Percentiles rank a stretch among this genome's conserved stretches.
Evolutionary conservation across 345 rosid species (phyloP).

Genomic region (Lepidium africanum): DNA sequence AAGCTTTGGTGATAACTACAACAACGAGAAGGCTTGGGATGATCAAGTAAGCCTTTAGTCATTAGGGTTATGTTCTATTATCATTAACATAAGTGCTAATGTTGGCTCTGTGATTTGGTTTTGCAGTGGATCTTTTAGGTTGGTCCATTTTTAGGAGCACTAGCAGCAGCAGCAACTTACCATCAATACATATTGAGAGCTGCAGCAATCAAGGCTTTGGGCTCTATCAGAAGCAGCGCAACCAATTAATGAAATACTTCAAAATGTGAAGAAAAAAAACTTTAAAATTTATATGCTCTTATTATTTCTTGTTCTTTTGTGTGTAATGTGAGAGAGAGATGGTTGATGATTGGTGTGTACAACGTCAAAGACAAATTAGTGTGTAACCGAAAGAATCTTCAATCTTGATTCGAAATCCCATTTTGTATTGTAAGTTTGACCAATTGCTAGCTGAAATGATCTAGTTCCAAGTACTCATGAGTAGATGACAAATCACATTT

Average conservation of each 20-base stretch:
- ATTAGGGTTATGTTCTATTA: background rate
- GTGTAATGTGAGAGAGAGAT: slow-evolving; percentile 3
- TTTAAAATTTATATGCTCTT: background rate
- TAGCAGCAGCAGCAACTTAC: slow-evolving; percentile 63
- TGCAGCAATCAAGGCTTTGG: slow-evolving; percentile 54
- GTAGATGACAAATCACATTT: too few relatives aligned
- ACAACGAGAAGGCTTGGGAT: too few relatives aligned
- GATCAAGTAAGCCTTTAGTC: background rate
- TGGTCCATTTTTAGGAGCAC: slow-evolving; percentile 57
- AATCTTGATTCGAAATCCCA: too few relatives aligned
- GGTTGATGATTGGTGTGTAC: background rate
- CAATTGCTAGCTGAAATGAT: too few relatives aligned
- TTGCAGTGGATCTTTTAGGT: slow-evolving; percentile 71
- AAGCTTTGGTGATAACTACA: too few relatives aligned
- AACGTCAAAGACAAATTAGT: too few relatives aligned
- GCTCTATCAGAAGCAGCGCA: slow-evolving; percentile 53
- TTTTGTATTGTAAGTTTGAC: too few relatives aligned
- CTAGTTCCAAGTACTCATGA: too few relatives aligned
- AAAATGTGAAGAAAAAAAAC: slow-evolving; percentile 7
- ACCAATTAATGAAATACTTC: slow-evolving; percentile 28
- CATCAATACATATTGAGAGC: slow-evolving; percentile 60
- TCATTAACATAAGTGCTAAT: background rate
- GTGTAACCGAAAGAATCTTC: too few relatives aligned
- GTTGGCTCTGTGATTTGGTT: background rate
- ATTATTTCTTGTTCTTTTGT: slow-evolving; percentile 17